A percentile compares a stretch with the other conserved stretches of the same genome.
These are phyloP conservation scores for Euryodendron excelsum DNA, from an alignment of 148 eudicot genomes.

Conservation along the genomic window DNA sequence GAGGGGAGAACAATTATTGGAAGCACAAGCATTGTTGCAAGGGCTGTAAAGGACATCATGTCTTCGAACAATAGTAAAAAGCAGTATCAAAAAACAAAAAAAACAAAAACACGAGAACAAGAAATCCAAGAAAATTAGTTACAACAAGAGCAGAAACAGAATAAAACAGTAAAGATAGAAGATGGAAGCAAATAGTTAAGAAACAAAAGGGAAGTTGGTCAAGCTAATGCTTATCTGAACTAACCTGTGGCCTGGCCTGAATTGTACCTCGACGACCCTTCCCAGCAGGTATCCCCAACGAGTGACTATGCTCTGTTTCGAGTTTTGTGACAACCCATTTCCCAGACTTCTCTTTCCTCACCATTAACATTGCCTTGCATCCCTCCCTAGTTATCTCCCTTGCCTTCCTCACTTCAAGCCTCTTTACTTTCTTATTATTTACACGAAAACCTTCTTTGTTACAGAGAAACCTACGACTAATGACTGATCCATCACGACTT, in stretches of 20 bases:
- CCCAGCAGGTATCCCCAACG: conserved; percentile 19
- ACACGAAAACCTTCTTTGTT: conserved; percentile 24
- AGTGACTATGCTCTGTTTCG: conserved; percentile 23
- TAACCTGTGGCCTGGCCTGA: conserved; percentile 22
- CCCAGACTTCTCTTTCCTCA: conserved; percentile 23
- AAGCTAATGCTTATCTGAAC: not conserved
- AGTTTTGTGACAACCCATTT: conserved; percentile 20
- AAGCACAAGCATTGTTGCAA: not conserved
- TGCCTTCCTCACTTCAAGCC: conserved; percentile 22
- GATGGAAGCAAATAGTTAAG: not conserved
- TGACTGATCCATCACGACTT: conserved; percentile 15
- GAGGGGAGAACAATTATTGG: not conserved
- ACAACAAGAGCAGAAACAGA: not conserved
- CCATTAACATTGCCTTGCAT: conserved; percentile 25
- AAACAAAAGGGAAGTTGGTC: not conserved
- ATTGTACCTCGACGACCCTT: conserved; percentile 13
- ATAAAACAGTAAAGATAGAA: not conserved
- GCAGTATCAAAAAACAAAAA: not conserved
- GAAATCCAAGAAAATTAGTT: not conserved
- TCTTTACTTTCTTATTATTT: conserved; percentile 14
- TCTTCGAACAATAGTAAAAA: not conserved
- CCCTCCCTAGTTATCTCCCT: conserved; percentile 25
- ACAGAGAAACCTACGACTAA: conserved; percentile 19
- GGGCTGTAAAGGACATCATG: not conserved
- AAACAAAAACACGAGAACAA: not conserved